Evolutionary conservation across 1,284 basidiomycete species (phyloP).

Genomic region (Grifola frondosa): DNA sequence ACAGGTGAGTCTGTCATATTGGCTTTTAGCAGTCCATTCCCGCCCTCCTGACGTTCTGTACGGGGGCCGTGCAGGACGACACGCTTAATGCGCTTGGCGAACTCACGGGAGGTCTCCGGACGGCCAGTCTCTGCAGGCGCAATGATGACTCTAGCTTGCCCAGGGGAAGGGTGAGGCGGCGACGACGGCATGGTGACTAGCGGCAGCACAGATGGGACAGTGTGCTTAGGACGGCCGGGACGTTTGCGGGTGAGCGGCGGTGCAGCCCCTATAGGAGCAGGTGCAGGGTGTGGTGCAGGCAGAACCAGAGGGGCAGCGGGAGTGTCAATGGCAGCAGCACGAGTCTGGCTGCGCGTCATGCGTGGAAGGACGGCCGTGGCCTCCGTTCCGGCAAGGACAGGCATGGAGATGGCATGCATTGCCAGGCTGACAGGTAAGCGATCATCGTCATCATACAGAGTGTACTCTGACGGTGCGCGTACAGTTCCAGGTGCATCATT

Average conservation of each 20-base stretch:
- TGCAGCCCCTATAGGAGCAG: too few species aligned
- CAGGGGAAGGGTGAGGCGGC: too few species aligned
- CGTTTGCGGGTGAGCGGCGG: slow-evolving; percentile 6
- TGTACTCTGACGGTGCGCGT: slow-evolving; percentile 23
- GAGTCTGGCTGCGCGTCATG: too few species aligned
- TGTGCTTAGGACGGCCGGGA: neutral
- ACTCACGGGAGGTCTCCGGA: slow-evolving; percentile 8
- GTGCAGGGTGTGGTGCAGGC: too few species aligned
- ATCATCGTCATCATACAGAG: slow-evolving; percentile 6
- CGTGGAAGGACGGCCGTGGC: too few species aligned
- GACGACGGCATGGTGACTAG: too few species aligned
- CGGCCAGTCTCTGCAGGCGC: slow-evolving; percentile 8
- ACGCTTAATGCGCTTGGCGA: slow-evolving; percentile 10
- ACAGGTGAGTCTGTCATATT: neutral
- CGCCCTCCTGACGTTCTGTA: slow-evolving; percentile 11
- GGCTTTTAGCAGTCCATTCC: neutral
- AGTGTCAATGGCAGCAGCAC: too few species aligned
- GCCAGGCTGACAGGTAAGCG: neutral
- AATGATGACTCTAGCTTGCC: too few species aligned
- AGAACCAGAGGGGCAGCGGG: too few species aligned
- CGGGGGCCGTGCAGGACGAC: slow-evolving; percentile 9
- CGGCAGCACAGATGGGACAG: neutral
- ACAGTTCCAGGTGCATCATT: slow-evolving; percentile 28
- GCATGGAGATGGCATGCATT: slow-evolving; percentile 2
- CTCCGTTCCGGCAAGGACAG: slow-evolving; percentile 1